Evolutionary conservation across 2,329 filamentous ascomycete genomes (phyloP).

Genomic region (Hirsutella rhossiliensis): DNA sequence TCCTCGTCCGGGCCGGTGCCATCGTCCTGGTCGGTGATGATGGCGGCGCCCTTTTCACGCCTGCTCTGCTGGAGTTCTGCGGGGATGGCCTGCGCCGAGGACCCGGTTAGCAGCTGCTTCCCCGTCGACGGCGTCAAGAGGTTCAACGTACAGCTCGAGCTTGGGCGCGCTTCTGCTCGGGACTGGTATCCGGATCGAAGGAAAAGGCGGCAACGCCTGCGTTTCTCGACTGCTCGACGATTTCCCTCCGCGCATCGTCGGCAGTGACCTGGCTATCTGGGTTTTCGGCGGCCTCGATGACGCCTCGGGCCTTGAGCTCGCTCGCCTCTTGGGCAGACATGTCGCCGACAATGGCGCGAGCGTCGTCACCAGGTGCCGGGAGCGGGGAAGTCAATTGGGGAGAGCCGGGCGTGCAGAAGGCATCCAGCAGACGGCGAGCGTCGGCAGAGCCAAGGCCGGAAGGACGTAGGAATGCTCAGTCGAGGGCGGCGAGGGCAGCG

Average conservation of each 20-base stretch:
- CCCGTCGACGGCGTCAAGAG: conserved; percentile 8
- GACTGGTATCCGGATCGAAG: conserved; percentile 76
- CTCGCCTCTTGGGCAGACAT: conserved; percentile 22
- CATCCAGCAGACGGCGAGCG: conserved; percentile 2
- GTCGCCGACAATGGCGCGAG: conserved; percentile 5
- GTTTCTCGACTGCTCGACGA: conserved; percentile 67
- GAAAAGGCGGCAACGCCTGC: conserved; percentile 70
- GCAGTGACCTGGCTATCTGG: conserved; percentile 55
- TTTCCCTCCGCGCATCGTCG: conserved; percentile 57
- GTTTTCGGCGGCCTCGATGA: conserved; percentile 64
- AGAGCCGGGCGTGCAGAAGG: conserved; percentile 2
- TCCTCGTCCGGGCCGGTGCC: conserved; percentile 60
- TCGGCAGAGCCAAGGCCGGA: too few relatives aligned
- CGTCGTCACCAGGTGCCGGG: not conserved
- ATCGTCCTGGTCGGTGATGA: conserved; percentile 72
- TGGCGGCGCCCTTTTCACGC: conserved; percentile 47
- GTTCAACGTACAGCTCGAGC: conserved; percentile 53
- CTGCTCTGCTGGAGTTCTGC: conserved; percentile 22
- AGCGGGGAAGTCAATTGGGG: conserved; percentile 3
- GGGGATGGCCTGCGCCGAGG: conserved; percentile 20
- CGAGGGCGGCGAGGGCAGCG: too few relatives aligned
- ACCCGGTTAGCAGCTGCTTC: conserved; percentile 3
- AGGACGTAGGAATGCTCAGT: too few relatives aligned
- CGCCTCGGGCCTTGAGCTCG: conserved; percentile 75
- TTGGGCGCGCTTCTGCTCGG: conserved; percentile 75